A percentile compares a stretch with the other conserved stretches of the same genome.
Conservation (phyloP, 495 filamentous ascomycete species). For the Xylaria longipes region DNA sequence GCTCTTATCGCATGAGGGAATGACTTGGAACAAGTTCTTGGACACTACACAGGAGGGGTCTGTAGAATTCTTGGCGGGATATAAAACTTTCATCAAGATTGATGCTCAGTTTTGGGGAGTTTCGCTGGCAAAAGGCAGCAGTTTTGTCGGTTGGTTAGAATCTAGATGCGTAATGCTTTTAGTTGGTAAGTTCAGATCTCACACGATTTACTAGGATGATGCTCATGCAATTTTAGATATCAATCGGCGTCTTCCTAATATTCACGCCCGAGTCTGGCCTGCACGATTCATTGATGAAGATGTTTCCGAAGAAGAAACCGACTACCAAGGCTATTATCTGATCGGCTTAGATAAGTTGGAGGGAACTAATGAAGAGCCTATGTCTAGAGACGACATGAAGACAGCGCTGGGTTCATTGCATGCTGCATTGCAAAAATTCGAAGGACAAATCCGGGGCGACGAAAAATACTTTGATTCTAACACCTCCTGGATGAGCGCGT, state of each 20-base stretch:
- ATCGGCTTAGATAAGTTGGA: constrained; percentile 56
- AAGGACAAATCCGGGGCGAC: constrained; percentile 51
- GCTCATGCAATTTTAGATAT: constrained; percentile 49
- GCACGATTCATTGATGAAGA: constrained; percentile 53
- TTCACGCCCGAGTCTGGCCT: constrained; percentile 64
- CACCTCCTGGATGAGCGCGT: constrained; percentile 55
- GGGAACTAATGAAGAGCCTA: constrained; percentile 2
- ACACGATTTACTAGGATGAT: neutral
- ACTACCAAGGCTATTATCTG: constrained; percentile 62
- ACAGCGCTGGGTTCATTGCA: constrained; percentile 44
- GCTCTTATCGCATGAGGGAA: constrained; percentile 37
- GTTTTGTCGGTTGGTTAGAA: constrained; percentile 62
- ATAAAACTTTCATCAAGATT: constrained; percentile 58
- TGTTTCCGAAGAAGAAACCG: constrained; percentile 32
- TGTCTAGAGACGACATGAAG: constrained; percentile 40
- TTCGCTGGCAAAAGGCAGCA: constrained; percentile 50
- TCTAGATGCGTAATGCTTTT: constrained; percentile 56
- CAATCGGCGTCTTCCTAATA: constrained; percentile 47
- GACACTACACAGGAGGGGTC: constrained; percentile 32
- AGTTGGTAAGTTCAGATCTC: constrained; percentile 45
- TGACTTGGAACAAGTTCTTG: constrained; percentile 53
- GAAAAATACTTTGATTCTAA: constrained; percentile 55
- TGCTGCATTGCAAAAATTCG: constrained; percentile 53
- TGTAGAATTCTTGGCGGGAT: constrained; percentile 52
- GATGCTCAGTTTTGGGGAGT: constrained; percentile 63